phyloP scores from a whole-genome alignment of 169 alveolate species.

The Cryptosporidium canis region DNA sequence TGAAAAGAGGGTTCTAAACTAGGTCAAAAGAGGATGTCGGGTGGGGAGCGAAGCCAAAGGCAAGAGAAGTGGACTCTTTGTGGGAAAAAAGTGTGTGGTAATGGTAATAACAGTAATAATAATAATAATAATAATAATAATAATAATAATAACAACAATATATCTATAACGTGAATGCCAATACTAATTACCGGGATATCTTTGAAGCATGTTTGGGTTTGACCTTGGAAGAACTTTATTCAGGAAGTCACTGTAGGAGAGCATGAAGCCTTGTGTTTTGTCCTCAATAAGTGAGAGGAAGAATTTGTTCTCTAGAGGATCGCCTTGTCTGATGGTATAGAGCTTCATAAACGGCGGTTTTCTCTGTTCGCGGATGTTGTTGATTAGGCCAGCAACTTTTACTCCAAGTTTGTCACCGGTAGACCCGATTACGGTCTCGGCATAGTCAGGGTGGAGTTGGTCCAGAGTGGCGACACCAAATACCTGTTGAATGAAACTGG shows the following conservation, averaged over 20 bases:
- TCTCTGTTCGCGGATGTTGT: slow-evolving; percentile 78
- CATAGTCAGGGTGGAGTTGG: slow-evolving; percentile 72
- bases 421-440: slow-evolving; percentile 71
- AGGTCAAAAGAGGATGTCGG: too few species aligned
- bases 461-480: slow-evolving; percentile 73
- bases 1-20: too few species aligned
- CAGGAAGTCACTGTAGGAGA: slow-evolving; percentile 67
- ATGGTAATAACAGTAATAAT: not conserved
- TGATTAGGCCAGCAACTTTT: slow-evolving; percentile 77
- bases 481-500: slow-evolving; percentile 62
- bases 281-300: slow-evolving; percentile 67
- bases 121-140: not conserved
- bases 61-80: too few species aligned
- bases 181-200: slow-evolving; percentile 34
- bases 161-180: not conserved
- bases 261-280: slow-evolving; percentile 71
- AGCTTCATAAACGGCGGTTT: slow-evolving; percentile 74
- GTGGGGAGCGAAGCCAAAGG: too few species aligned
- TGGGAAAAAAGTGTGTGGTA: not conserved
- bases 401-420: slow-evolving; percentile 79
- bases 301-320: slow-evolving; percentile 65
- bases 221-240: slow-evolving; percentile 59
- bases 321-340: slow-evolving; percentile 71
- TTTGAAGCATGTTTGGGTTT: slow-evolving; percentile 32
- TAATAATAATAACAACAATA: not conserved